Percentiles rank a stretch among this genome's conserved stretches.
Evolutionary conservation across 306 rosid species (phyloP).

Genomic region (Elaeagnus macrophylla): DNA sequence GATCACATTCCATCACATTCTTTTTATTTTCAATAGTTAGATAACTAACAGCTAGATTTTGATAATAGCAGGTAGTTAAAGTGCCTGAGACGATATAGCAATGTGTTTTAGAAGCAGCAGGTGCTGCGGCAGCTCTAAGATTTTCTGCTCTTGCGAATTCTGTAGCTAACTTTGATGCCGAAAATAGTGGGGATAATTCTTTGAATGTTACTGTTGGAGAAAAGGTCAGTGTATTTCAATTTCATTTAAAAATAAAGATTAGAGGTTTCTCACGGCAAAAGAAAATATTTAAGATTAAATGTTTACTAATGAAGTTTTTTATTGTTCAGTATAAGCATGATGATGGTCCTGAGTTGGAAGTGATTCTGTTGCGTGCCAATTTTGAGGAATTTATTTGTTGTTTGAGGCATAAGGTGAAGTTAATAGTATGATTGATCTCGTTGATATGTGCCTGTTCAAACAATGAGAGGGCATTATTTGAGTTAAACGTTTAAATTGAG

Average conservation of each 20-base stretch:
- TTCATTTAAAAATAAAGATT: slow-evolving; percentile 1
- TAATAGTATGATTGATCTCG: slow-evolving; percentile 2
- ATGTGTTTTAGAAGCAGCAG: slow-evolving; percentile 50
- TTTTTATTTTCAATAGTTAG: not conserved
- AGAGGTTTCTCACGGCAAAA: not conserved
- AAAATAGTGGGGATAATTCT: slow-evolving; percentile 30
- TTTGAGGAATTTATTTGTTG: slow-evolving; percentile 71
- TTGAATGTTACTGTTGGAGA: slow-evolving; percentile 27
- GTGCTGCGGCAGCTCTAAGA: slow-evolving; percentile 43
- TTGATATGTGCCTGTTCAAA: slow-evolving; percentile 7
- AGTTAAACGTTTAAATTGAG: not conserved
- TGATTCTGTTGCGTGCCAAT: slow-evolving; percentile 70
- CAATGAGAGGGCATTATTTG: not conserved
- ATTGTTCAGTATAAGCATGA: slow-evolving; percentile 24
- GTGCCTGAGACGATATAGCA: slow-evolving; percentile 48
- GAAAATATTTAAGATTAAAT: too few relatives aligned
- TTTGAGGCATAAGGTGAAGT: slow-evolving; percentile 67
- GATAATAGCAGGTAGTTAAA: slow-evolving; percentile 35
- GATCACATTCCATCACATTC: slow-evolving; percentile 4
- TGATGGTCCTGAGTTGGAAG: slow-evolving; percentile 28
- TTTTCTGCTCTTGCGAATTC: slow-evolving; percentile 41
- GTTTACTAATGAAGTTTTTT: slow-evolving; percentile 15
- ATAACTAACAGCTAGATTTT: slow-evolving; percentile 16
- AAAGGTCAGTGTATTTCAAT: slow-evolving; percentile 34
- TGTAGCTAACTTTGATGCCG: slow-evolving; percentile 21